phyloP scores from a whole-genome alignment of 1,284 basidiomycete genomes.

The Apiotrichum akiyoshidainum region DNA sequence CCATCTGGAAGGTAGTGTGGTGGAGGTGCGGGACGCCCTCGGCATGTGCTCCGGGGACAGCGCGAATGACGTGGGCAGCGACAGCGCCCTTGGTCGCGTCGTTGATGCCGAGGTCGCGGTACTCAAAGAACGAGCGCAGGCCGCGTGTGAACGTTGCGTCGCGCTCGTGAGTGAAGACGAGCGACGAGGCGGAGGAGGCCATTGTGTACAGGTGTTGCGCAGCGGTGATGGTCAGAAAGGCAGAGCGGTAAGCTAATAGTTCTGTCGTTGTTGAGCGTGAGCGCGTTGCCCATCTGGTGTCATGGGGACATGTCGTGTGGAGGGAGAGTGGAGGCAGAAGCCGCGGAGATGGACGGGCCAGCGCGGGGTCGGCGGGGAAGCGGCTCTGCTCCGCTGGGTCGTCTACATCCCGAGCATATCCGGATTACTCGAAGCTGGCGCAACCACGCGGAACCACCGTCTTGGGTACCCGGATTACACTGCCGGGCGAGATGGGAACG shows the following conservation, averaged over 20 bases:
- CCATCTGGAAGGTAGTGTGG: conserved; percentile 12
- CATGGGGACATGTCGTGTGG: too few relatives aligned
- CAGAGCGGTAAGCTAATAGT: background rate
- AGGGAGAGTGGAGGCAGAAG: too few relatives aligned
- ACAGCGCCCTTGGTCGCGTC: conserved; percentile 7
- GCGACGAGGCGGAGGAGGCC: background rate
- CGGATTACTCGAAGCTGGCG: too few relatives aligned
- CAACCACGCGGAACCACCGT: too few relatives aligned
- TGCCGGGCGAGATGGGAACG: too few relatives aligned
- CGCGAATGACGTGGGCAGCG: conserved; percentile 12
- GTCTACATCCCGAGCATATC: too few relatives aligned
- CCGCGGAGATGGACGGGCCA: too few relatives aligned
- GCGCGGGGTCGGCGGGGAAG: too few relatives aligned
- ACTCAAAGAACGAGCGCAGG: conserved; percentile 16
- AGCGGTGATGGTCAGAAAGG: background rate
- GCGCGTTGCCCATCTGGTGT: too few relatives aligned
- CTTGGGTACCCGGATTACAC: too few relatives aligned
- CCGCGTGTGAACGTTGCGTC: conserved; percentile 10
- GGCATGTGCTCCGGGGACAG: conserved; percentile 3
- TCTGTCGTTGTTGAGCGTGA: too few relatives aligned
- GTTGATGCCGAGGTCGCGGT: conserved; percentile 14
- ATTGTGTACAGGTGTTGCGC: background rate
- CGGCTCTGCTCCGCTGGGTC: too few relatives aligned
- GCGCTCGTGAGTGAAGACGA: conserved; percentile 1
- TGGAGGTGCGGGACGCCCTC: conserved; percentile 7